Conservation (phyloP, 805 yeast genomes). For the Monosporozyma siamensis region DNA sequence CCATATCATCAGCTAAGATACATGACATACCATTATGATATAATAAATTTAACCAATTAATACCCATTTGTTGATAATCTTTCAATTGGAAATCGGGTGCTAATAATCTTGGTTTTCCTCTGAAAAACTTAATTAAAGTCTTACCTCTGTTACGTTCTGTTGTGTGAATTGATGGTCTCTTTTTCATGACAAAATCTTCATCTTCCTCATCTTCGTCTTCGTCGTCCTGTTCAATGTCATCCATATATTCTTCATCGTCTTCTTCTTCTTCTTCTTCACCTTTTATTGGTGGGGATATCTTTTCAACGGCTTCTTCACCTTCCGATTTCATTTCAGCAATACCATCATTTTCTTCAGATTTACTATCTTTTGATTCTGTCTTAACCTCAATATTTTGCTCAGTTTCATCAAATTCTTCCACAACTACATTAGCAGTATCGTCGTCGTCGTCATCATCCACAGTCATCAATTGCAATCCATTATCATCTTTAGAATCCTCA, state of each 20-base stretch:
- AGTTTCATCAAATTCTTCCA: constrained; percentile 27
- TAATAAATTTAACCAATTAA: constrained; percentile 81
- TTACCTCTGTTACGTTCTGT: constrained; percentile 9
- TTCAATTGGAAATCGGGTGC: constrained; percentile 60
- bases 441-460: constrained; percentile 28
- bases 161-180: constrained; percentile 21
- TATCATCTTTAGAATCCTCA: constrained; percentile 7
- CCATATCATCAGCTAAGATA: constrained; percentile 98
- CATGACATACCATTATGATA: constrained; percentile 77
- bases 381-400: not conserved
- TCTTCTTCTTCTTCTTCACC: constrained; percentile 29
- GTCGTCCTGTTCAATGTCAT: constrained; percentile 22
- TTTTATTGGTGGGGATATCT: too few relatives aligned
- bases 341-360: constrained; percentile 2
- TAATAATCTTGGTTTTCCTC: constrained; percentile 61
- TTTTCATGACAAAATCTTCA: constrained; percentile 8
- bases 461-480: constrained; percentile 11
- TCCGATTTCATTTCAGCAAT: constrained; percentile 6
- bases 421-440: constrained; percentile 22
- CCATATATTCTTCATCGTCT: constrained; percentile 21
- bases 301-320: constrained; percentile 27
- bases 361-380: not conserved
- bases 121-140: constrained; percentile 39
- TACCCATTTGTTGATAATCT: constrained; percentile 91
- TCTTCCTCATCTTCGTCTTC: constrained; percentile 14